A percentile compares a stretch with the other conserved stretches of the same genome.
phyloP scores from a whole-genome alignment of 768 basidiomycete genomes.

The Suillus lakei region DNA sequence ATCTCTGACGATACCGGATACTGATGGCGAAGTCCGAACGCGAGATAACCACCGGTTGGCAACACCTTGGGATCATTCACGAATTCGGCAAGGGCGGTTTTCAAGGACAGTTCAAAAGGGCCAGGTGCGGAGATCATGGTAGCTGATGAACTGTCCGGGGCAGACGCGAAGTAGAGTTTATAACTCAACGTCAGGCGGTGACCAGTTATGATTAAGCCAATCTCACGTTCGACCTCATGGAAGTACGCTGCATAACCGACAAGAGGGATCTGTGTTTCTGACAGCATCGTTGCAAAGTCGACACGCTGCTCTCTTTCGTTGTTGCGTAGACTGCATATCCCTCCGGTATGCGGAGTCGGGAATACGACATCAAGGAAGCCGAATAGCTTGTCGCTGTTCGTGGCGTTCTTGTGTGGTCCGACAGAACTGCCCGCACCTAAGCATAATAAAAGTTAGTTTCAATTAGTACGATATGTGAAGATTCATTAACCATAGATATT shows the following conservation, averaged over 20 bases:
- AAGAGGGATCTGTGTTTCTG: constrained; percentile 11
- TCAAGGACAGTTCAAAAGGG: constrained; percentile 17
- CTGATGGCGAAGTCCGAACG: constrained; percentile 39
- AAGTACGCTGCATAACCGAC: constrained; percentile 48
- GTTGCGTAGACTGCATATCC: constrained; percentile 43
- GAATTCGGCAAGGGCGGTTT: constrained; percentile 26
- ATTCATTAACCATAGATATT: constrained; percentile 46
- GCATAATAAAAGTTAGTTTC: background rate
- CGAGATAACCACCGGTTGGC: constrained; percentile 38
- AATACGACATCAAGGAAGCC: constrained; percentile 58
- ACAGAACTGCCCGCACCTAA: constrained; percentile 51
- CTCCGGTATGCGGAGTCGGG: constrained; percentile 51
- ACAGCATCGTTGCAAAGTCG: constrained; percentile 39
- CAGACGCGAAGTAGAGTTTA: constrained; percentile 37
- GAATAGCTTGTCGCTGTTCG: constrained; percentile 48
- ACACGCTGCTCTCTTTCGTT: constrained; percentile 39
- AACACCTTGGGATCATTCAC: constrained; percentile 32
- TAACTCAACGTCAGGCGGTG: constrained; percentile 50
- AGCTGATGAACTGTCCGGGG: background rate
- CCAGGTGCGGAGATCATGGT: constrained; percentile 1
- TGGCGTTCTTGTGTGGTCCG: constrained; percentile 55
- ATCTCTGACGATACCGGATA: constrained; percentile 34
- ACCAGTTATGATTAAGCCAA: constrained; percentile 45
- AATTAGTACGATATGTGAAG: background rate
- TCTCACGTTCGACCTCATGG: constrained; percentile 51